Percentiles rank a stretch among this genome's conserved stretches.
phyloP scores from a whole-genome alignment of 495 filamentous ascomycete species.

The Diplogelasinospora grovesii region DNA sequence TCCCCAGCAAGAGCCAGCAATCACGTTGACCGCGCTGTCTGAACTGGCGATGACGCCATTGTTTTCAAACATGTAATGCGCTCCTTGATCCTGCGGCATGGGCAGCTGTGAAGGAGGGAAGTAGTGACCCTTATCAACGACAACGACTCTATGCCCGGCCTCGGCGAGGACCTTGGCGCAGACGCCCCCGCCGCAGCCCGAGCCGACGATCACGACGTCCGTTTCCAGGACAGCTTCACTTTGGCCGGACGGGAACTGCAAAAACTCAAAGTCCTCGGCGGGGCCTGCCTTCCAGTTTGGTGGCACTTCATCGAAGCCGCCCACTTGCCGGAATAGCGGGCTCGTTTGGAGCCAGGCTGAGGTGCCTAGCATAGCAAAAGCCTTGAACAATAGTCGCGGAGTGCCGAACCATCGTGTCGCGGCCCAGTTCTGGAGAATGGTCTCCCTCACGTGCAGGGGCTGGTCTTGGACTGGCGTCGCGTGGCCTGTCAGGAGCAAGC shows the following conservation, averaged over 20 bases:
- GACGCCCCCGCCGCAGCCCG: constrained; percentile 82
- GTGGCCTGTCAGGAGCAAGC: constrained; percentile 59
- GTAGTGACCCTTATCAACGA: constrained; percentile 76
- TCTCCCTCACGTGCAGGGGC: constrained; percentile 51
- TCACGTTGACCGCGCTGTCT: constrained; percentile 53
- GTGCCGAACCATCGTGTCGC: constrained; percentile 51
- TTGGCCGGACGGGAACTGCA: constrained; percentile 38
- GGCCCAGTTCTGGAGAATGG: constrained; percentile 54
- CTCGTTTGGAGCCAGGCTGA: constrained; percentile 54
- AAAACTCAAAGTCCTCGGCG: constrained; percentile 39
- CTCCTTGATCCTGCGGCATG: constrained; percentile 53
- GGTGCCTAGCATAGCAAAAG: constrained; percentile 48
- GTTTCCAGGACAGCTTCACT: constrained; percentile 50
- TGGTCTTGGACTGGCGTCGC: constrained; percentile 57
- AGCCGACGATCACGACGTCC: constrained; percentile 81
- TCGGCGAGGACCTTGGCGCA: constrained; percentile 74
- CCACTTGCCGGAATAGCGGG: constrained; percentile 47
- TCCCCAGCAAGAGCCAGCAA: constrained; percentile 74
- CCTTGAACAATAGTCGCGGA: constrained; percentile 50
- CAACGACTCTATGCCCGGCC: constrained; percentile 62
- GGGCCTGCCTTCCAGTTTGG: constrained; percentile 53
- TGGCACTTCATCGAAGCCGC: constrained; percentile 58
- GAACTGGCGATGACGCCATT: constrained; percentile 49
- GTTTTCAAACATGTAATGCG: constrained; percentile 57
- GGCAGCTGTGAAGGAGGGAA: constrained; percentile 68